Evolutionary conservation across 2,329 filamentous ascomycete species (phyloP).

Genomic region (Alternaria incomplexa): DNA sequence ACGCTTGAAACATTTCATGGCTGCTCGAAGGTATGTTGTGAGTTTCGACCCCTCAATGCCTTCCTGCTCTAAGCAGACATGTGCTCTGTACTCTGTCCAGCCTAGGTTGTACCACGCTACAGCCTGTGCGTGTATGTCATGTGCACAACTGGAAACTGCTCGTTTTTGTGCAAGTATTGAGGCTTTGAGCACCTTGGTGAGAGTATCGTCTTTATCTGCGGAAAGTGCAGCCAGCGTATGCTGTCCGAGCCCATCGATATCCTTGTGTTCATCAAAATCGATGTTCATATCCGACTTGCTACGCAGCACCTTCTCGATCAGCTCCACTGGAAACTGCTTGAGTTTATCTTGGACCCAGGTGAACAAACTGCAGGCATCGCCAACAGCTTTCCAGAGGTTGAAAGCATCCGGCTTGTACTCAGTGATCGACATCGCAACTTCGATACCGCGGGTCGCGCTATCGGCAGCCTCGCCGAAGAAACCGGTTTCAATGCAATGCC

Average conservation of each 20-base stretch:
- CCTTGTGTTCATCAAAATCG: conserved; percentile 65
- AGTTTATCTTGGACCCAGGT: conserved; percentile 75
- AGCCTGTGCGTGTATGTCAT: conserved; percentile 85
- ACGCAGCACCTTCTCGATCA: conserved; percentile 65
- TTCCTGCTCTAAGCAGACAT: conserved; percentile 65
- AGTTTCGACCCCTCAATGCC: conserved; percentile 47
- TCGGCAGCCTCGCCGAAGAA: conserved; percentile 83
- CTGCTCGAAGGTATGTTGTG: conserved; percentile 75
- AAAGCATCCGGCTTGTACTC: conserved; percentile 72
- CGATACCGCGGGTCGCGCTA: conserved; percentile 71
- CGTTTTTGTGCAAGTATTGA: conserved; percentile 87
- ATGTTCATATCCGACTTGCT: conserved; percentile 56
- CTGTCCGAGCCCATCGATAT: conserved; percentile 70
- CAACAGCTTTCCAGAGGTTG: conserved; percentile 94
- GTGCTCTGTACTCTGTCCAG: conserved; percentile 87
- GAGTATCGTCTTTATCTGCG: conserved; percentile 19
- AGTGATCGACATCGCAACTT: conserved; percentile 68
- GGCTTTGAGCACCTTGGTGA: conserved; percentile 69
- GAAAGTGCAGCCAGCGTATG: conserved; percentile 38
- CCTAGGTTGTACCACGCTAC: conserved; percentile 98
- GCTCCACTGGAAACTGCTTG: conserved; percentile 65
- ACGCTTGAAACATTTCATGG: conserved; percentile 90
- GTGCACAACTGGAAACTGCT: conserved; percentile 73
- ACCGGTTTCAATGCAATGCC: conserved; percentile 78
- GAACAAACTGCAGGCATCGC: conserved; percentile 86